Evolutionary conservation across 2,329 filamentous ascomycete species (phyloP), one percentile per base, ranked within the genome.

Genomic region (Alternaria alternata): DNA sequence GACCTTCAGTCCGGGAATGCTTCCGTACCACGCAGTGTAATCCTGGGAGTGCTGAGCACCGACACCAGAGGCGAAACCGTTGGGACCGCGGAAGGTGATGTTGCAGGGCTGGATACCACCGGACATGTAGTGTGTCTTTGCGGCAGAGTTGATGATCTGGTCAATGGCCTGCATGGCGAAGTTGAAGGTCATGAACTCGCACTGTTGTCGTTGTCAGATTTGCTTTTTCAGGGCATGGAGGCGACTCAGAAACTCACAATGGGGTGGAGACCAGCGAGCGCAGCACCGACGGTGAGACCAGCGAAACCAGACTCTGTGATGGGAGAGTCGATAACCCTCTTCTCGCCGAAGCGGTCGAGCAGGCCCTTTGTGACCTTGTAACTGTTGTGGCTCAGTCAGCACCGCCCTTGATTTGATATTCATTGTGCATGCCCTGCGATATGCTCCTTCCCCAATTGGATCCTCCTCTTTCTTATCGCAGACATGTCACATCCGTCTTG

Each of bases 111-210:
- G 95, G 81, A 97, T 98, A 81, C 95, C 95, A 75, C 95, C 95
- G 67, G 95, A 98, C 95, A 99, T 99, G 87, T 99, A 99, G 78
- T 99, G 94, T 59, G 95, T 99, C 88, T 99, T 99, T 78, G 93
- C 95, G 73, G 86, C 95, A 51, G 94, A 98, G 89, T 99, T 99
- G 88, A 99, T 94, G 79, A 99, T 92, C 82, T 99, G 95, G 81
- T 99, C 95, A 82, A 99, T 99, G 79, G 95, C 93, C 85, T 99
- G 95, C 95, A 99, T 99, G 81, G 95, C 94, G 80, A 98, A 98
- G 88, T 99, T 99, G 89, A 97, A 98, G 77, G 95, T 99, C 95
- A 99, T 99, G 87, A 99, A 99, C 85, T 99, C 95, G 88, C 91
- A 95, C 92, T 95, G 69, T 52, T 7, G 18, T 59, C 12, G 66